A percentile compares a stretch with the other conserved stretches of the same genome.
Evolutionary conservation across 2,329 filamentous ascomycete genomes (phyloP).

Genomic region (Pseudogymnoascus pannorum): DNA sequence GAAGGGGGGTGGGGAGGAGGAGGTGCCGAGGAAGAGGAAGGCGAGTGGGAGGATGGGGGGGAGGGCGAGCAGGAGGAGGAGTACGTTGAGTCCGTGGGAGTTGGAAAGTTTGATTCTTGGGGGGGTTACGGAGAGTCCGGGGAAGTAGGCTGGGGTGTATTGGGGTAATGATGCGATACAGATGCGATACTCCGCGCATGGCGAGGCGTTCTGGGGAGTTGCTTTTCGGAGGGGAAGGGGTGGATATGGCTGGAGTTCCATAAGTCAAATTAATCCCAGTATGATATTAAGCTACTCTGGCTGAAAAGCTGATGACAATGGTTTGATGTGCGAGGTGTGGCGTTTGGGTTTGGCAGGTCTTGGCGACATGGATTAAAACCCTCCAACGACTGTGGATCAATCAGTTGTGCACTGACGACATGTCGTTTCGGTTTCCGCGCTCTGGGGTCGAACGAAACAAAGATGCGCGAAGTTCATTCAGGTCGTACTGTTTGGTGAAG

Average conservation of each 20-base stretch:
- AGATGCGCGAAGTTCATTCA: neutral
- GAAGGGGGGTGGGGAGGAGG: conserved; percentile 10
- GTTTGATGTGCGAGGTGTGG: neutral
- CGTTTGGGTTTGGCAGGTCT: neutral
- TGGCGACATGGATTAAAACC: neutral
- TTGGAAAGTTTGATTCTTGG: conserved; percentile 56
- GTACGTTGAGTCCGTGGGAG: conserved; percentile 69
- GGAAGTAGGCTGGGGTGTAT: neutral
- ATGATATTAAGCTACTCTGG: neutral
- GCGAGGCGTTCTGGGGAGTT: neutral
- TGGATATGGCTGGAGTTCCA: neutral
- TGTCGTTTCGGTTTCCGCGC: neutral
- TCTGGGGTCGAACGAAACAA: neutral
- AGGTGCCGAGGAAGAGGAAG: conserved; percentile 33
- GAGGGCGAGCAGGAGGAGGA: conserved; percentile 57
- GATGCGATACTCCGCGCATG: neutral
- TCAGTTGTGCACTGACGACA: neutral
- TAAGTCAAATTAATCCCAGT: neutral
- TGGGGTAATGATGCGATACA: neutral
- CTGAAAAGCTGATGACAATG: neutral
- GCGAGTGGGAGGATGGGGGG: conserved; percentile 30
- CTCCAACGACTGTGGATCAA: neutral
- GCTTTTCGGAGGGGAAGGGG: neutral
- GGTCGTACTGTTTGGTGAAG: neutral
- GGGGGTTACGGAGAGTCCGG: conserved; percentile 12